A percentile compares a stretch with the other conserved stretches of the same genome.
phyloP scores from a whole-genome alignment of 1,139 yeast genomes.

The Taphrina populina region DNA sequence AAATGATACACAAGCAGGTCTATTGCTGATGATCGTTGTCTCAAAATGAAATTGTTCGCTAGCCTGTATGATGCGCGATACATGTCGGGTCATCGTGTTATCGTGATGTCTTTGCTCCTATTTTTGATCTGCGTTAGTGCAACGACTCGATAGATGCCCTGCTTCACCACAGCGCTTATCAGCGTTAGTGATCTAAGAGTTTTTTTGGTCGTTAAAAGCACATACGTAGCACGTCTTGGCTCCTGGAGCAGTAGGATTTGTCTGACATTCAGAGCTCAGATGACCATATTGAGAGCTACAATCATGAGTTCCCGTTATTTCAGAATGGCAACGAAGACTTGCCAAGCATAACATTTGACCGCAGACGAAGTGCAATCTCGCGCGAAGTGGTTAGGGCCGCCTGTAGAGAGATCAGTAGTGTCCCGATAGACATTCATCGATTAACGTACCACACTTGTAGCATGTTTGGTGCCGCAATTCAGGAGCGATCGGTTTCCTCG shows the following conservation, averaged over 20 bases:
- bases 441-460: slow-evolving; percentile 17
- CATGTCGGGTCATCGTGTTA: no score
- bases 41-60: no score
- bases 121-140: not conserved
- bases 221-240: slow-evolving; percentile 21
- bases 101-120: not conserved
- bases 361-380: slow-evolving; percentile 10
- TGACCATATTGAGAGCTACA: slow-evolving; percentile 10
- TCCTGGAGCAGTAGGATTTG: not conserved
- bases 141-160: slow-evolving; percentile 11
- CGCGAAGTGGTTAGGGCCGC: slow-evolving; percentile 23
- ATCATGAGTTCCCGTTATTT: not conserved
- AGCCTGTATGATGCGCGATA: no score
- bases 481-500: no score
- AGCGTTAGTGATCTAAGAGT: not conserved
- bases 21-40: no score
- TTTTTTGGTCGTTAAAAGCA: not conserved
- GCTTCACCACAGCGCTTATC: slow-evolving; percentile 10
- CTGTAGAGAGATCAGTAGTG: not conserved
- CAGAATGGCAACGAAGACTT: not conserved
- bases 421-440: no score
- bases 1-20: no score
- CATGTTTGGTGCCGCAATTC: slow-evolving; percentile 17
- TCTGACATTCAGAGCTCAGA: slow-evolving; percentile 13
- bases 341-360: slow-evolving; percentile 23